Evolutionary conservation across 768 basidiomycete species (phyloP), one percentile per base, ranked within the genome.

Genomic region (Rhizopogon rudus): DNA sequence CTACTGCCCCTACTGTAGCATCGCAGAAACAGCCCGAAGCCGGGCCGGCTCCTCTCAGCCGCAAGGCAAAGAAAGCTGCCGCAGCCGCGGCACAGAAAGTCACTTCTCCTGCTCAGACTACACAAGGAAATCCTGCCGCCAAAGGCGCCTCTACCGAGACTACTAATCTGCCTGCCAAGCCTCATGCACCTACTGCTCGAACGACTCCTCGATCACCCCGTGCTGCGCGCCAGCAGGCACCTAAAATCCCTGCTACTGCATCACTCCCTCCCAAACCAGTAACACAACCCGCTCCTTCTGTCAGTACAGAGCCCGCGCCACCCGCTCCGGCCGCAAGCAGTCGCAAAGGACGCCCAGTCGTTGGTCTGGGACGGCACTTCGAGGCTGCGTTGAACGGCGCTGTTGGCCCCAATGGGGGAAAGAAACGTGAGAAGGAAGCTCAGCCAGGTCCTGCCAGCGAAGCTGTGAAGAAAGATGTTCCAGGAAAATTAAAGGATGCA

Each of bases 371-470:
- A 0, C 76, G 87, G 12, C 85, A 88, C 13, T 85, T 91, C 51
- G 87, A 88, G 60, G 87, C 82, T 6, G 88, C 88, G 7, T 68
- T 91, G 29, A 88, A 69, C 54, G 82, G 85, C 0, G 81, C 82
- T 0, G 67, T 75, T n/a, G 63, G 57, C 3, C 55, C 65, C 2
- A 61, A 65, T 10, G 58, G 64, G 35, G 71, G 71, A 17, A 75
- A 71, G 63, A 63, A 60, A 39, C 69, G 67, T 8, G 75, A 74
- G 61, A 73, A 63, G 57, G 68, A 68, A 7, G 67, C 63, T 40
- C 64, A 66, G 12, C 40, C 46, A 17, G 42, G 40, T 13, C 6
- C 44, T 14, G 29, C 14, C 4, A 48, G 31, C 13, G 46, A 35
- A 20, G 33, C 25, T 12, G 16, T 49, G 3, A 6, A 37, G 5